Evolutionary conservation across 345 rosid genomes (phyloP), one percentile per base, ranked within the genome.

Genomic region (Eucalyptus viminalis): DNA sequence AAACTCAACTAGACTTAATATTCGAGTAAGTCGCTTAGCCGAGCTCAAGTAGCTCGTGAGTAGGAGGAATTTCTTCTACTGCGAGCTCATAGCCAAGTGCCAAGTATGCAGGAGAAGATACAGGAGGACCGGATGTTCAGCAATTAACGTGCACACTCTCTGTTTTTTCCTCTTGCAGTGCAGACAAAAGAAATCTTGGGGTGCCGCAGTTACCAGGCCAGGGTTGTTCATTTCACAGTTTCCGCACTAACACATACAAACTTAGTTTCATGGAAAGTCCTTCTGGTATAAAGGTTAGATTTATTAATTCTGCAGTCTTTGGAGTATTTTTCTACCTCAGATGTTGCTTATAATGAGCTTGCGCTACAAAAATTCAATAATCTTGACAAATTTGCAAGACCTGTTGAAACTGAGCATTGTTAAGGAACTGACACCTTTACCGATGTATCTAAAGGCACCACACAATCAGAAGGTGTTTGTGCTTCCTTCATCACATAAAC

Each of bases 231-330:
- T 98, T 98, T 89, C 99, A 95, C 86, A 95, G 99, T 92, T 98
- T 97, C 90, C 96, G 97, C 16, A 96, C 99, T 3, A 97, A 96
- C 81, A 98, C 99, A 11, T 98, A 98, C 94, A 97, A 97, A 86
- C 98, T 98, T 53, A 98, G 98, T 89, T 97, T 97, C 95, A 95
- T 97, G 99, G 99, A 98, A 92, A 95, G 94, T 91, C 97, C 99
- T 27, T 98, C 99, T 80, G 99, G 99, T 89, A 94, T 98, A 50
- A 98, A 98, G 99, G 99, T 95, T 8, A 80, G 92, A 14, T 14
- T 10, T 45, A 16, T 19, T 7, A 50, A 49, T 9, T 34, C 44
- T 49, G 40, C 56, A 19, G 6, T 37, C 25, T 72, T 65, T 31
- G 45, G 45, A 72, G 81, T 37, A 37, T 4, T 67, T 87, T 67